Evolutionary conservation across 495 filamentous ascomycete species (phyloP).

Genomic region (Hypoxylon crocopeplum): DNA sequence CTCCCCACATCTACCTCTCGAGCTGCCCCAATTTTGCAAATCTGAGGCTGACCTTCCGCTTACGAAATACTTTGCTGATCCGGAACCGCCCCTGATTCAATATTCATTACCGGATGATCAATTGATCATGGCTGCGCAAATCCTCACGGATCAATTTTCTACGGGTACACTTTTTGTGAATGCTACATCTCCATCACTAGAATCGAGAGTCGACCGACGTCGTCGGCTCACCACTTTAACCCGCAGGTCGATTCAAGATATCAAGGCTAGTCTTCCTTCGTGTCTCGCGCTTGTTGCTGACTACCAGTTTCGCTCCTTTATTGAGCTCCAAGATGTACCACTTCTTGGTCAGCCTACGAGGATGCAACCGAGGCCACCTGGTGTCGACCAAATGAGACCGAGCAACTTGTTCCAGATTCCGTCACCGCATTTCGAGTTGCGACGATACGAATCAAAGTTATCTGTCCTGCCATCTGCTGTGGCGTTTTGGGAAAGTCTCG

Average conservation of each 20-base stretch:
- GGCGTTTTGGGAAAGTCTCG: conserved; percentile 89
- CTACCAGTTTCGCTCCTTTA: conserved; percentile 53
- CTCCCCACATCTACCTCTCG: conserved; percentile 45
- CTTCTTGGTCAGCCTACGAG: conserved; percentile 51
- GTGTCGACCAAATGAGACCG: conserved; percentile 44
- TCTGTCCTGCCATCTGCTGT: conserved; percentile 82
- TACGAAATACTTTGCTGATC: conserved; percentile 56
- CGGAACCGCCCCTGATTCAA: conserved; percentile 51
- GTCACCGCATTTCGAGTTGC: conserved; percentile 77
- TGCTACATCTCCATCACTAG: conserved; percentile 15
- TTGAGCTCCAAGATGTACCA: conserved; percentile 62
- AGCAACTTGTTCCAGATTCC: conserved; percentile 57
- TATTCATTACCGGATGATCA: conserved; percentile 55
- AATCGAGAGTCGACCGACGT: conserved; percentile 38
- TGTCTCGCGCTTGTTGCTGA: conserved; percentile 43
- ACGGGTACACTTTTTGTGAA: conserved; percentile 47
- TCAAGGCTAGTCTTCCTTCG: conserved; percentile 47
- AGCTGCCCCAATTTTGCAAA: conserved; percentile 48
- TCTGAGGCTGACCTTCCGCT: conserved; percentile 54
- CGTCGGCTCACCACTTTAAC: conserved; percentile 45
- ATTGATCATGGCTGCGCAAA: conserved; percentile 64
- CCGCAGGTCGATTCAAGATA: conserved; percentile 49
- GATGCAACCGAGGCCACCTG: conserved; percentile 51
- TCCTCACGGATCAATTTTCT: conserved; percentile 66
- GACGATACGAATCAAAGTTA: conserved; percentile 73